Conservation (phyloP, 306 rosid genomes). For the Quercus alba region DNA sequence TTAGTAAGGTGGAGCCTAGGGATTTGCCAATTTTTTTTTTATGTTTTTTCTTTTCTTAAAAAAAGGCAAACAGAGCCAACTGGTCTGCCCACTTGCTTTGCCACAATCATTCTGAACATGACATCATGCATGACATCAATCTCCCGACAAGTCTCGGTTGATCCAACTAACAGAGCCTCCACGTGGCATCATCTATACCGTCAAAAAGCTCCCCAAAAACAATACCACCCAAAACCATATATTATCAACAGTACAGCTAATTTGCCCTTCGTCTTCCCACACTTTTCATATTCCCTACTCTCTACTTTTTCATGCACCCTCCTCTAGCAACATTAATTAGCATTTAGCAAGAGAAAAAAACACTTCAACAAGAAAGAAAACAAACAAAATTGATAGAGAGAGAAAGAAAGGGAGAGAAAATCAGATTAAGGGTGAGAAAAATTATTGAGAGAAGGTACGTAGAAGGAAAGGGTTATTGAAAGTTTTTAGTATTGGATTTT, state of each 20-base stretch:
- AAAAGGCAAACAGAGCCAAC: constrained; percentile 24
- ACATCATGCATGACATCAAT: constrained; percentile 60
- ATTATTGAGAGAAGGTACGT: no score
- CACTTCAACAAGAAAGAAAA: neutral
- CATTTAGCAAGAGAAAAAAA: neutral
- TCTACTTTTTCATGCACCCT: neutral
- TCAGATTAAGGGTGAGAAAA: neutral
- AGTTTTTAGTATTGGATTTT: neutral
- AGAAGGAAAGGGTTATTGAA: neutral
- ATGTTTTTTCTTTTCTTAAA: neutral
- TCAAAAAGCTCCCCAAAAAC: neutral
- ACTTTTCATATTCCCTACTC: neutral
- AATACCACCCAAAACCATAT: constrained; percentile 10
- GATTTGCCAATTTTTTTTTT: neutral
- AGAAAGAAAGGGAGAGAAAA: neutral
- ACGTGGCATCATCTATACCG: constrained; percentile 53
- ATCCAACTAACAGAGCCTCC: constrained; percentile 26
- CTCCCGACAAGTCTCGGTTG: constrained; percentile 40
- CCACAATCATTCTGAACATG: constrained; percentile 36
- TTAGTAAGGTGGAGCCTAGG: neutral
- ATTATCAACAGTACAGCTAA: constrained; percentile 6
- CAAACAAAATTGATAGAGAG: neutral
- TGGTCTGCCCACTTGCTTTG: constrained; percentile 37
- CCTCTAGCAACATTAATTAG: neutral
- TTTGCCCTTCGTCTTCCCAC: neutral